phyloP scores from a whole-genome alignment of 2,329 filamentous ascomycete genomes.

The Akanthomyces lecanii region DNA sequence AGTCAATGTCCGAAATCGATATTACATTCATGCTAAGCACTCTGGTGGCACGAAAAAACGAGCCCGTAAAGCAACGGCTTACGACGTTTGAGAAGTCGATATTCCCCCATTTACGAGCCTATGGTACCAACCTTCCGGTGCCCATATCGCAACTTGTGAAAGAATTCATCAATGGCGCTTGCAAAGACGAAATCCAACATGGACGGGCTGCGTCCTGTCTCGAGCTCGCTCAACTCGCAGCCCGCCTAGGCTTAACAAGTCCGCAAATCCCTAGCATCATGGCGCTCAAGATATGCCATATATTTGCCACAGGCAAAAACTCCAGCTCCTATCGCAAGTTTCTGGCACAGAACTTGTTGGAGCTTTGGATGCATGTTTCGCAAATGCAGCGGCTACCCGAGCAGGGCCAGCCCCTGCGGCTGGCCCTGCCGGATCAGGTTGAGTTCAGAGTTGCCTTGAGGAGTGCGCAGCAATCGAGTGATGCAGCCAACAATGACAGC shows the following conservation, averaged over 20 bases:
- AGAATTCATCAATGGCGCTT: slow-evolving; percentile 22
- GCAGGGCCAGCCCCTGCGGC: slow-evolving; percentile 12
- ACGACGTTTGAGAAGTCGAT: slow-evolving; percentile 27
- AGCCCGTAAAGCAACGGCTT: slow-evolving; percentile 22
- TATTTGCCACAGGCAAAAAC: slow-evolving; percentile 20
- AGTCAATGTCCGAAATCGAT: slow-evolving; percentile 19
- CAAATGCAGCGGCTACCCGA: slow-evolving; percentile 18
- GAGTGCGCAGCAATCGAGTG: neutral
- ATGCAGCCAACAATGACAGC: neutral
- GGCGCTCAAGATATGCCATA: slow-evolving; percentile 31
- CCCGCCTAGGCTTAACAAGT: slow-evolving; percentile 6
- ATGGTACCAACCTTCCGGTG: slow-evolving; percentile 1
- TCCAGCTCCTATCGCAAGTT: slow-evolving; percentile 16
- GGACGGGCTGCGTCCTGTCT: slow-evolving; percentile 21
- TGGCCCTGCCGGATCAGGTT: neutral
- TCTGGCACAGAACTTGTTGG: slow-evolving; percentile 12
- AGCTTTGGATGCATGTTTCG: slow-evolving; percentile 17
- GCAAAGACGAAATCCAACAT: slow-evolving; percentile 20
- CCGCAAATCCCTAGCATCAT: slow-evolving; percentile 26
- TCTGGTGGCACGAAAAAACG: slow-evolving; percentile 19
- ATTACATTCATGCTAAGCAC: slow-evolving; percentile 29
- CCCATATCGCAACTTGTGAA: slow-evolving; percentile 15
- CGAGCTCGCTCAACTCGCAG: slow-evolving; percentile 23
- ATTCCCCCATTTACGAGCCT: slow-evolving; percentile 27
- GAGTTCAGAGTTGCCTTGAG: neutral